Percentiles rank a stretch among this genome's conserved stretches.
phyloP scores from a whole-genome alignment of 1,139 yeast species.

The Petasospora fabianii region DNA sequence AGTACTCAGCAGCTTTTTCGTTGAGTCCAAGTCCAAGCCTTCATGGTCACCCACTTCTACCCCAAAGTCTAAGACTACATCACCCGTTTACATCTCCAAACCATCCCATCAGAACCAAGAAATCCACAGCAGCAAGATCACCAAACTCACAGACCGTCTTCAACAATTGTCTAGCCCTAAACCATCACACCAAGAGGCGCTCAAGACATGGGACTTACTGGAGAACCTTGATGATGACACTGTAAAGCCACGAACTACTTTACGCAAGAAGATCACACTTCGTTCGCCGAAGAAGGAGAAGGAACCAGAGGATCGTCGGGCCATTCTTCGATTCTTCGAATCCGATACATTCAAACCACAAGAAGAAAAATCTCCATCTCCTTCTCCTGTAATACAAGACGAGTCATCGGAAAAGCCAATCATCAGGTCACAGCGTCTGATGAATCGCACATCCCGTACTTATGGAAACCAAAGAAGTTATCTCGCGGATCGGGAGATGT shows the following conservation, averaged over 20 bases:
- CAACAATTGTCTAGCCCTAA: not conserved
- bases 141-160: constrained; percentile 1
- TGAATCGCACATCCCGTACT: constrained; percentile 12
- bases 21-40: constrained; percentile 24
- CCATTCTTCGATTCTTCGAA: constrained; percentile 7
- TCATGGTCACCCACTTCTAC: constrained; percentile 20
- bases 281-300: constrained; percentile 10
- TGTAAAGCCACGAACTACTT: constrained; percentile 1
- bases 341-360: not conserved
- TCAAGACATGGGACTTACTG: constrained; percentile 21
- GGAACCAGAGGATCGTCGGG: constrained; percentile 5
- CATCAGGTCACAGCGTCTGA: too few species aligned
- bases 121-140: constrained; percentile 1
- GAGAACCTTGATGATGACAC: constrained; percentile 9
- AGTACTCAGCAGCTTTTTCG: constrained; percentile 15
- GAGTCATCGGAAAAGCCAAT: too few species aligned
- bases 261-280: constrained; percentile 7
- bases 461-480: constrained; percentile 30
- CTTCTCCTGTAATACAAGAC: not conserved
- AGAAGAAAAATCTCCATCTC: too few species aligned
- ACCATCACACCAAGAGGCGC: not conserved
- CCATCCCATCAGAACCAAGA: constrained; percentile 3
- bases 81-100: constrained; percentile 1
- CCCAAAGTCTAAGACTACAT: constrained; percentile 4
- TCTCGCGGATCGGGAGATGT: constrained; percentile 8